Evolutionary conservation across 768 basidiomycete species (phyloP).

Genomic region (Rossbeevera mucosa): DNA sequence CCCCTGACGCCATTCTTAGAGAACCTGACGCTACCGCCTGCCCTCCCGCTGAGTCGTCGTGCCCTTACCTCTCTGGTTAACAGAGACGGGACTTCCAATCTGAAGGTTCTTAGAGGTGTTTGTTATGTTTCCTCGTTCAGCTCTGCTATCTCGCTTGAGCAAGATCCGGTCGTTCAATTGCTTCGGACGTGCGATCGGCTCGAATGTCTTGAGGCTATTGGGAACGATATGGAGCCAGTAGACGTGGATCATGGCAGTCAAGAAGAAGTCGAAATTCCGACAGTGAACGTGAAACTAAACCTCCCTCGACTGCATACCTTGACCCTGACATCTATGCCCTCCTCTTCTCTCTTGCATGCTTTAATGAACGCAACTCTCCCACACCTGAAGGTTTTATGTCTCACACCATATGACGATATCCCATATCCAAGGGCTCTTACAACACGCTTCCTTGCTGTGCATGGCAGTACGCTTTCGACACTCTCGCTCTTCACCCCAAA

Average conservation of each 20-base stretch:
- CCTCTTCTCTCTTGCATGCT: conserved; percentile 56
- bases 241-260: conserved; percentile 39
- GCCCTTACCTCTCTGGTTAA: conserved; percentile 48
- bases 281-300: conserved; percentile 37
- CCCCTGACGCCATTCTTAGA: conserved; percentile 64
- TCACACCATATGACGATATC: conserved; percentile 73
- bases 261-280: conserved; percentile 19
- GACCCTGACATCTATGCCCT: conserved; percentile 61
- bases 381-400: conserved; percentile 53
- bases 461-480: conserved; percentile 55
- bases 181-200: conserved; percentile 53
- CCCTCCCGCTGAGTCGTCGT: conserved; percentile 57
- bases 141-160: conserved; percentile 24
- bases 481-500: conserved; percentile 67
- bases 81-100: conserved; percentile 46
- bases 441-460: conserved; percentile 53
- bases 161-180: conserved; percentile 57
- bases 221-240: conserved; percentile 50
- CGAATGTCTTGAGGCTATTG: conserved; percentile 60
- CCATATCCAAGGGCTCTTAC: conserved; percentile 54
- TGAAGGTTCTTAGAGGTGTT: conserved; percentile 53
- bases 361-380: conserved; percentile 61
- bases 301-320: conserved; percentile 58
- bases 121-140: conserved; percentile 40
- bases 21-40: conserved; percentile 48